Base-by-base conservation (phyloP, 768 basidiomycete genomes). In the Lepiota venenata region DNA sequence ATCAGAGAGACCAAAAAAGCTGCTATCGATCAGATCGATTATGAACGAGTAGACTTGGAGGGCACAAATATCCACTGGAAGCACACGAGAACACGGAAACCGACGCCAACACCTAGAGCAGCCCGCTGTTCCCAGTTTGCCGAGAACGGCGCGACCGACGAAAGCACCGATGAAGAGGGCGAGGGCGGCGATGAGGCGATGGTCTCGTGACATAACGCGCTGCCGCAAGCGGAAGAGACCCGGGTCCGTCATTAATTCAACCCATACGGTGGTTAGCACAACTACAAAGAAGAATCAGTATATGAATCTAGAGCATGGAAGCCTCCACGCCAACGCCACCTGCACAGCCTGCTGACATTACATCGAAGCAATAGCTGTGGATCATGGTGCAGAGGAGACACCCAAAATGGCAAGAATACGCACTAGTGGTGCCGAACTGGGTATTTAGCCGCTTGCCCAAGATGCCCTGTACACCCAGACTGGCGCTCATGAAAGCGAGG, bases 241-340 rank as follows among this genome's bases (percentile, higher is more conserved):
- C 0, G 91, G 91, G 66, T 92, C 90, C 47, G 85, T 84, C 78
- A 89, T 79, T 45, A 94, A 80, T 61, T 94, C 92, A 60, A 91
- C 90, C 91, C 91, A 94, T 53, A 92, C 80, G 15, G 88, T 90
- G 14, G 92, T 94, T 9, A 94, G 75, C 41, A 93, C 89, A 58
- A 92, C 89, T 84, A 65, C 22, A 37, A 44, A 38, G 27, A 29
- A 10, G 10, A 42, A 21, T 32, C 42, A 48, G 10, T 14, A 14
- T 4, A 41, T 16, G 32, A 11, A 2, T 32, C 32, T 32, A 32
- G 32, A 32, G 32, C 4, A 32, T 4, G 10, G 32, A 11, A 32
- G 10, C 8, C 32, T 8, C 32, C 32, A 32, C 10, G 32, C 32
- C 32, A 32, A 32, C 32, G 32, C 32, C 32, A 11, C 10, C n/a